Conservation (phyloP, 352 stramenopile genomes). For the Pythium aphanidermatum region DNA sequence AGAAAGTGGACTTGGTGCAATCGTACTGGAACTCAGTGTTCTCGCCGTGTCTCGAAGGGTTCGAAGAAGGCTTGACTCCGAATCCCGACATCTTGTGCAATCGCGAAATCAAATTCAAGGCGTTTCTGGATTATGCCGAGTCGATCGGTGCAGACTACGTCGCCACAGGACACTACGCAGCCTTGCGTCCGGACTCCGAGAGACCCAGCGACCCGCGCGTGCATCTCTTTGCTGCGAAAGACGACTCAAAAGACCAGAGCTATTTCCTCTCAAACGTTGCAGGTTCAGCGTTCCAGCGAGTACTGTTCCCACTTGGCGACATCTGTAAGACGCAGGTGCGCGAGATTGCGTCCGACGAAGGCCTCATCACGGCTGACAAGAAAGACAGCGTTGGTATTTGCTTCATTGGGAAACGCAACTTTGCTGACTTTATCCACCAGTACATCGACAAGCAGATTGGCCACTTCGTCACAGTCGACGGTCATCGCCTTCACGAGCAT, state of each 20-base stretch:
- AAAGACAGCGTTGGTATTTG: slow-evolving; percentile 97
- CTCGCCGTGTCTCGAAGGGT: slow-evolving; percentile 92
- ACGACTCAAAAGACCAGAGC: slow-evolving; percentile 94
- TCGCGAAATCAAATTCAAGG: slow-evolving; percentile 98
- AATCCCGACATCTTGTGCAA: slow-evolving; percentile 97
- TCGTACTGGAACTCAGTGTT: slow-evolving; percentile 99
- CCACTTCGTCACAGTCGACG: slow-evolving; percentile 76
- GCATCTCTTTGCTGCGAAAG: slow-evolving; percentile 79
- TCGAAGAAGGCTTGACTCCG: slow-evolving; percentile 78
- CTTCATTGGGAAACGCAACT: slow-evolving; percentile 96
- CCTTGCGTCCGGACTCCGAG: slow-evolving; percentile 36
- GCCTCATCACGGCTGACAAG: slow-evolving; percentile 89
- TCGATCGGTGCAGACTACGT: slow-evolving; percentile 86
- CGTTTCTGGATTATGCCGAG: slow-evolving; percentile 90
- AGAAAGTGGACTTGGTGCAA: slow-evolving; percentile 87
- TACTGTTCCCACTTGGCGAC: slow-evolving; percentile 94
- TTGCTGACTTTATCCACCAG: slow-evolving; percentile 90
- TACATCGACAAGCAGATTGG: slow-evolving; percentile 80
- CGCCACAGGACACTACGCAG: slow-evolving; percentile 96
- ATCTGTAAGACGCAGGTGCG: slow-evolving; percentile 91
- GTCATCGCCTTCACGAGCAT: slow-evolving; percentile 57
- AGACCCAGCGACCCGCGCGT: slow-evolving; percentile 24
- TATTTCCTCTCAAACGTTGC: slow-evolving; percentile 94
- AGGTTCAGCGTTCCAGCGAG: slow-evolving; percentile 59
- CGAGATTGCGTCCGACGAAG: slow-evolving; percentile 71